Base-by-base conservation (phyloP, 805 yeast species). In the Dipodascopsis tothii region DNA sequence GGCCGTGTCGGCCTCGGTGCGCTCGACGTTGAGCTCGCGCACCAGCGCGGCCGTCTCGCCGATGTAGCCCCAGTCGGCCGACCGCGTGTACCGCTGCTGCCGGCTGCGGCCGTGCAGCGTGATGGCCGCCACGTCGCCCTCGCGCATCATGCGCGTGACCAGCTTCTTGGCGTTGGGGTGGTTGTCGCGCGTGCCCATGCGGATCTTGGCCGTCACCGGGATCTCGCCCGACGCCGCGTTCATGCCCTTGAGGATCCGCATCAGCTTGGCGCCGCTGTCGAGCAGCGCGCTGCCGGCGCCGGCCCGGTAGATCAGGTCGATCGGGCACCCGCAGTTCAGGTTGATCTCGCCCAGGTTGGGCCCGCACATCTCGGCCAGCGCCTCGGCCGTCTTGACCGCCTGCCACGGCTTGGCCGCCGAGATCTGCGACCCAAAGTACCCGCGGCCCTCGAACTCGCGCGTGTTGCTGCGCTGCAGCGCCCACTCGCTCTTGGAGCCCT, bases 311-410 rank as follows among this genome's bases (percentile, higher is more conserved):
- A 92, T 69, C 56, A 92, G 71, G 61, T 94, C 98, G 54, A 92
- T 92, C 14, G 99, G 99, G 63, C 99, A 92, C 2, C 99, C 99
- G 60, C 95, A 82, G 65, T 92, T 92, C 57, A 92, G 73, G 61
- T 92, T 92, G 52, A 92, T 69, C 59, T 92, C 97, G 23, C 81
- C 74, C n/a, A 83, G 76, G 16, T 28, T 37, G 2, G 28, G 39
- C 11, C 40, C 42, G 22, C 57, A 43, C 9, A 28, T 20, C n/a
- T 32, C 43, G 16, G 74, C 68, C 19, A 85, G 65, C 5, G 81
- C 78, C 62, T 92, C 96, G n/a, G 92, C 80, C 1, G 95, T 94
- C 62, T 86, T 86, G 21, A 86, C 76, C 2, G 94, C 95, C 56
- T 87, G 94, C 94, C 95, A 86, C 46, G 84, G 86, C 63, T 88